These are phyloP conservation scores for Oryza rufipogon DNA, from an alignment of 176 grass and related monocot species.

Conservation along the genomic window DNA sequence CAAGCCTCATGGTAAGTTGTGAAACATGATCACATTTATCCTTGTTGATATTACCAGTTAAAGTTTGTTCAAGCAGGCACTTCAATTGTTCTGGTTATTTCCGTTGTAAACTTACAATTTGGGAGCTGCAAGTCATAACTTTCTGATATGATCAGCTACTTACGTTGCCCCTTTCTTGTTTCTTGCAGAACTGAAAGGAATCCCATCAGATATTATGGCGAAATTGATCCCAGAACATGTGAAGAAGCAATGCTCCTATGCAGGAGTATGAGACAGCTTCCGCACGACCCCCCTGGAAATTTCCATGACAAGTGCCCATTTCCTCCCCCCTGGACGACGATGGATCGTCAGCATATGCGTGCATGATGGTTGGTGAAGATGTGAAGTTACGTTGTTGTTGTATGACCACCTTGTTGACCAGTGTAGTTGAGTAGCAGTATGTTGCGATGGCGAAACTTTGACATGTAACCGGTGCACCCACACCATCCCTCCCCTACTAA, in stretches of 20 bases:
- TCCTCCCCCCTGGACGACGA: neutral
- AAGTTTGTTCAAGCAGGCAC: neutral
- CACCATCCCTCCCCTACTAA: constrained; percentile 20
- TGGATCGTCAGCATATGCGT: constrained; percentile 19
- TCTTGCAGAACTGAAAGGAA: constrained; percentile 79
- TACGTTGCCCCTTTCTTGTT: neutral
- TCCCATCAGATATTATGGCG: constrained; percentile 51
- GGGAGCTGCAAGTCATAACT: neutral
- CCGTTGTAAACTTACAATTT: neutral
- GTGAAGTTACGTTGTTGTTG: constrained; percentile 42
- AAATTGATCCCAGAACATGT: constrained; percentile 95
- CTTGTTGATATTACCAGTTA: neutral
- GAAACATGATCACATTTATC: neutral
- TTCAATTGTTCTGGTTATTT: neutral
- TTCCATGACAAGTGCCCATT: constrained; percentile 24
- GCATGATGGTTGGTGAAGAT: constrained; percentile 17
- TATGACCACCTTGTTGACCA: constrained; percentile 40
- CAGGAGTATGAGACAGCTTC: constrained; percentile 52
- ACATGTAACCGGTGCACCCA: constrained; percentile 43
- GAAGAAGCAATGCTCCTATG: constrained; percentile 74
- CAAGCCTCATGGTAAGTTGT: constrained; percentile 64
- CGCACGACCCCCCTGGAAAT: neutral
- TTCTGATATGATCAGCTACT: neutral
- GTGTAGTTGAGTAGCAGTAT: constrained; percentile 57
- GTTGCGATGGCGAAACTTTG: constrained; percentile 29